Evolutionary conservation across 352 stramenopile species (phyloP).

Genomic region (Phytophthora hybrid): DNA sequence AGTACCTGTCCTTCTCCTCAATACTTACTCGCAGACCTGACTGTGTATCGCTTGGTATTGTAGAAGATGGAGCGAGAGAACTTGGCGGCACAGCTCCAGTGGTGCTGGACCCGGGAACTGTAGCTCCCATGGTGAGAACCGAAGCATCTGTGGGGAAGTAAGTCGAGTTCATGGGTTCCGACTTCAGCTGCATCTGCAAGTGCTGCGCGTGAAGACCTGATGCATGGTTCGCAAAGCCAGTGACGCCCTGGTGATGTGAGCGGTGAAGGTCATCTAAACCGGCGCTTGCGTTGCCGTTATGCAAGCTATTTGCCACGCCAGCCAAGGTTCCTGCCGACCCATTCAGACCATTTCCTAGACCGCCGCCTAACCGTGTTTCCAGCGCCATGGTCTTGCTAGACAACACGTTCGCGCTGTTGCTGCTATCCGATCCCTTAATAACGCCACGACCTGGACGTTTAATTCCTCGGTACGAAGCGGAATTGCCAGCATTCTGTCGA

Average conservation of each 20-base stretch:
- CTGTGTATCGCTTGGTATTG: conserved; percentile 32
- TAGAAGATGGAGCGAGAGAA: conserved; percentile 40
- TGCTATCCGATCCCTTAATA: conserved; percentile 63
- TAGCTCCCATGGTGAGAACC: conserved; percentile 63
- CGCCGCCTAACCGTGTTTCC: conserved; percentile 68
- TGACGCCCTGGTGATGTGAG: conserved; percentile 29
- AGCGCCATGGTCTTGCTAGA: conserved; percentile 75
- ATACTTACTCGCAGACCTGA: conserved; percentile 51
- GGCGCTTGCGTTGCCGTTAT: conserved; percentile 25
- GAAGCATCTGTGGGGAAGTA: conserved; percentile 76
- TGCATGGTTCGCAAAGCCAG: conserved; percentile 24
- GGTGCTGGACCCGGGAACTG: conserved; percentile 24
- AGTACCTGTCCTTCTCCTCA: conserved; percentile 78
- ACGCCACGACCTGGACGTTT: conserved; percentile 65
- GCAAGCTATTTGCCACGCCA: conserved; percentile 30
- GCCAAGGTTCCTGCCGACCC: conserved; percentile 23
- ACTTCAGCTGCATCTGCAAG: conserved; percentile 60
- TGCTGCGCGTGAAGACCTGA: conserved; percentile 36
- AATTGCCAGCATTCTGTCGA: conserved; percentile 68
- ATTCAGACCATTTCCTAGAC: conserved; percentile 45
- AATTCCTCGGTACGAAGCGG: conserved; percentile 59
- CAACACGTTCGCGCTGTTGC: conserved; percentile 80
- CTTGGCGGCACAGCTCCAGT: conserved; percentile 33
- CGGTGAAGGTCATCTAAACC: conserved; percentile 44
- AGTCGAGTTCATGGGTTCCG: conserved; percentile 68